Evolutionary conservation across 257 asterid species (phyloP).

Genomic region (Ballota nigra): DNA sequence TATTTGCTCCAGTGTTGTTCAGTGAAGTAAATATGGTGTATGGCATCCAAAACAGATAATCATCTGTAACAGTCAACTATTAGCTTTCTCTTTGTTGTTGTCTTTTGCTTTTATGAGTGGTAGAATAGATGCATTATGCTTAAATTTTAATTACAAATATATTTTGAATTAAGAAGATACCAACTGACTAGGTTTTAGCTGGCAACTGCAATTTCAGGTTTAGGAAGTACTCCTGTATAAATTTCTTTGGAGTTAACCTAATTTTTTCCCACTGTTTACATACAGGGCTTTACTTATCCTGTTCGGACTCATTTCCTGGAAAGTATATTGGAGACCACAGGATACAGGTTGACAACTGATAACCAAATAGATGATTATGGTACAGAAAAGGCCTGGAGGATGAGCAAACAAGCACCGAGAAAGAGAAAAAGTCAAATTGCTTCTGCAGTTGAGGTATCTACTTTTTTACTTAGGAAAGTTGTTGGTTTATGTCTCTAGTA

Average conservation of each 20-base stretch:
- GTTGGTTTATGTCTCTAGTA: constrained; percentile 24
- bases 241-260: constrained; percentile 16
- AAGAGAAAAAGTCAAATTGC: constrained; percentile 91
- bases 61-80: neutral
- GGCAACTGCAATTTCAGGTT: neutral
- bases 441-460: constrained; percentile 81
- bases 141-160: constrained; percentile 4
- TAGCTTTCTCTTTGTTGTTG: neutral
- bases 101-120: neutral
- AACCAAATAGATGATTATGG: constrained; percentile 96
- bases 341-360: constrained; percentile 74
- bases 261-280: constrained; percentile 9
- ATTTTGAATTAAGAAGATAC: neutral
- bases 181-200: neutral
- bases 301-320: constrained; percentile 82
- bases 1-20: neutral
- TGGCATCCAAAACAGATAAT: neutral
- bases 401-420: constrained; percentile 78
- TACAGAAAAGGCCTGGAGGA: constrained; percentile 74
- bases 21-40: neutral
- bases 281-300: constrained; percentile 76
- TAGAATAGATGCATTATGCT: constrained; percentile 5
- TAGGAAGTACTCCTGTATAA: neutral
- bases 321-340: constrained; percentile 74
- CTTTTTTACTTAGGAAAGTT: constrained; percentile 13